Evolutionary conservation across 2,329 filamentous ascomycete genomes (phyloP), one percentile per base, ranked within the genome.

Genomic region (Magnaporthiopsis rhizophila): DNA sequence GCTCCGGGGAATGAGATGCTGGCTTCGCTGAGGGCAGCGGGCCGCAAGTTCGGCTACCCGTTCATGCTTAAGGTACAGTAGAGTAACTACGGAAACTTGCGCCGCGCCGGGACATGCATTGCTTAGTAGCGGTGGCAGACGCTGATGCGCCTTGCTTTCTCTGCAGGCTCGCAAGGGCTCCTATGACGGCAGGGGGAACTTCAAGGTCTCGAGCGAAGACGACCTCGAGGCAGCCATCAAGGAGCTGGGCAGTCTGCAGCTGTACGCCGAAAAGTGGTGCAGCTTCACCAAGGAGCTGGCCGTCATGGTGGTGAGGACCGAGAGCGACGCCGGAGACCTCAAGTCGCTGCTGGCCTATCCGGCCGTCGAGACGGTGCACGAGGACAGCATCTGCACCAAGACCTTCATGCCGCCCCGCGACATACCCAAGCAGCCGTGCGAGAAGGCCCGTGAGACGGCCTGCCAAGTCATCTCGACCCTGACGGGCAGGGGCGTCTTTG

Each of bases 301-400:
- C 6, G 93, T 97, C 69, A 97, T 98, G 87, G 94, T 97, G 11
- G 86, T 98, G 65, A 90, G 96, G 72, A 96, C 91, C 0, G 90
- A 93, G 72, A 87, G 96, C 68, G 77, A 80, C 59, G 74, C 79
- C 3, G 83, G 83, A 0, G 76, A 76, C 18, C 73, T 81, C 11
- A 82, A 77, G 65, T 74, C 74, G 18, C 74, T 84, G 15, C 79
- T 92, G 38, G 86, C 93, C 5, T 98, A 95, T 73, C 93, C 95
- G 0, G 89, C 89, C 0, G 93, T 97, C 2, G 95, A 99, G 79
- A 98, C 94, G 0, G 85, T 98, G 36, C 95, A 99, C 71, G 91
- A 97, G 76, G 91, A 98, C 75, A 95, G 88, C 72, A 92, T 99
- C 70, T 98, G 95, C 84, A 95, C 96, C 70, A 88, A 93, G 68